phyloP scores from a whole-genome alignment of 2,329 filamentous ascomycete genomes.

The Botryotinia globosa region DNA sequence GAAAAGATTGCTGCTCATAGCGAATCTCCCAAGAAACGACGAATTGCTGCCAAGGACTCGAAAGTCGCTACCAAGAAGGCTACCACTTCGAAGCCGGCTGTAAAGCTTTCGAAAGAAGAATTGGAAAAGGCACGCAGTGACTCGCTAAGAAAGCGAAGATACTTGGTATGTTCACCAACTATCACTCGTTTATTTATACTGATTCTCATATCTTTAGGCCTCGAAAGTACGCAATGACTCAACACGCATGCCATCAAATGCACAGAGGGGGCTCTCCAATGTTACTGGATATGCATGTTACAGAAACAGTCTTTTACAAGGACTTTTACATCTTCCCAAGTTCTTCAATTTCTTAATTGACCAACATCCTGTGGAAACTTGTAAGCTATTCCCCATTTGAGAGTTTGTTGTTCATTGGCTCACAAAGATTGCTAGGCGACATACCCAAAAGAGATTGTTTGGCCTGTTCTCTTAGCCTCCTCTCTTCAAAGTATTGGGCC shows the following conservation, averaged over 20 bases:
- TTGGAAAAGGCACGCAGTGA: constrained; percentile 4
- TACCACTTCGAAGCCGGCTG: background rate
- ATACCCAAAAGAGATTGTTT: constrained; percentile 20
- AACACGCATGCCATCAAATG: constrained; percentile 27
- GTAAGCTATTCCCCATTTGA: constrained; percentile 20
- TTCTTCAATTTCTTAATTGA: constrained; percentile 37
- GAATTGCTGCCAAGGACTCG: background rate
- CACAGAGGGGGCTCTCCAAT: constrained; percentile 36
- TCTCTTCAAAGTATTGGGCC: constrained; percentile 17
- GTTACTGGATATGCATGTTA: constrained; percentile 37
- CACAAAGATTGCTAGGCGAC: background rate
- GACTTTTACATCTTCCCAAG: constrained; percentile 38
- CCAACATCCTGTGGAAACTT: constrained; percentile 30
- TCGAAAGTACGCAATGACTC: constrained; percentile 21
- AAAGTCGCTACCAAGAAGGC: background rate
- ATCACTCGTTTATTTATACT: background rate
- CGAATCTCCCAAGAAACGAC: background rate
- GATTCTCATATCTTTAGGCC: background rate
- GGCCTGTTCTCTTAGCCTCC: constrained; percentile 20
- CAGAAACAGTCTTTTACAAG: constrained; percentile 38
- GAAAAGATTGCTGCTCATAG: background rate
- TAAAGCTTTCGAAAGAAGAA: constrained; percentile 3
- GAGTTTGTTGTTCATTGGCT: background rate
- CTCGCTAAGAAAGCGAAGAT: constrained; percentile 8
- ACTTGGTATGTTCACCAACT: background rate